Base-by-base conservation (phyloP, 345 rosid genomes). In the Raphanus sativus region DNA sequence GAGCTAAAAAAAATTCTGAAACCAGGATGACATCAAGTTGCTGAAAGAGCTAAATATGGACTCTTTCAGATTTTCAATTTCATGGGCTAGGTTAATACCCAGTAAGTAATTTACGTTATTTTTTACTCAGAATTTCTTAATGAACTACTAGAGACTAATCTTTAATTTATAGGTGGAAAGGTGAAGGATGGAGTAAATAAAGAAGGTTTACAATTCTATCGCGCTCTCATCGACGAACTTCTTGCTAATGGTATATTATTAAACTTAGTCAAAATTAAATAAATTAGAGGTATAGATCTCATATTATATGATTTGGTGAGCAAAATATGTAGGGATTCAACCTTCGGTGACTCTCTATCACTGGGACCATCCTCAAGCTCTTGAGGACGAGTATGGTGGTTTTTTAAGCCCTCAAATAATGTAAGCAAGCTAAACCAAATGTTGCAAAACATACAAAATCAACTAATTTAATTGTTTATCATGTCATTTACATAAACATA, bases 31-130 rank as follows among this genome's bases (percentile, higher is more conserved):
- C 68, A 81, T 87, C 33, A 56, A 81, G 42, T 67, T 84, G 29
- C 73, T 84, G 80, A 86, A 84, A 76, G 82, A 84, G 50, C 75
- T 86, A 82, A 81, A 83, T 12, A 64, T 86, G 69, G 87, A 87
- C 74, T 81, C 86, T 65, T 86, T 79, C 55, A 78, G 86, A 80
- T 80, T 87, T 45, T 87, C 89, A 1, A 83, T 87, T 16, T 84
- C 89, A 3, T 86, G 91, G 89, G 55, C 88, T 7, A 73, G 87
- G 80, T 55, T 86, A 52, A 38, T 84, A 54, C 89, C 89, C 1
- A 67, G 89, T 85, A 78, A 71, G 78, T 65, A 48, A n/a, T 13
- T 5, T 5, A 34, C 5, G 3, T 24, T 59, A 6, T 17, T 3
- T 59, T 36, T 24, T 3, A 4, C 61, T 2, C 10, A 58, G 13